A percentile compares a stretch with the other conserved stretches of the same genome.
Conservation (phyloP, 306 rosid genomes). For the Casuarina cunninghamiana region DNA sequence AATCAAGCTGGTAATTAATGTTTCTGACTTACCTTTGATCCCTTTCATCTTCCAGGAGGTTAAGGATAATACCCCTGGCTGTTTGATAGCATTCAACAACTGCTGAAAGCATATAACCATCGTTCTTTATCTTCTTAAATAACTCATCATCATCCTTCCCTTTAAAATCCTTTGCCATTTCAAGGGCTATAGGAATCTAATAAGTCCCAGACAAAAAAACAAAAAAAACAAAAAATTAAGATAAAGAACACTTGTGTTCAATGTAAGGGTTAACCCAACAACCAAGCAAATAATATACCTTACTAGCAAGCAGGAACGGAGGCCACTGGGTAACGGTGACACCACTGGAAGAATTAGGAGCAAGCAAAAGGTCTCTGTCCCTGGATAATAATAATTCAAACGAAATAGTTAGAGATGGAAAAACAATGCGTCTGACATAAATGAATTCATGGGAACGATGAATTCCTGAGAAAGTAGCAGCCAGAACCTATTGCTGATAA, state of each 20-base stretch:
- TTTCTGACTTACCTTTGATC: constrained; percentile 63
- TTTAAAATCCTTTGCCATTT: constrained; percentile 92
- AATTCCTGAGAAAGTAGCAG: constrained; percentile 28
- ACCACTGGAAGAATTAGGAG: constrained; percentile 60
- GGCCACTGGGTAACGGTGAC: constrained; percentile 93
- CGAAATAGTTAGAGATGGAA: constrained; percentile 39
- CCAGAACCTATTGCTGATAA: constrained; percentile 74
- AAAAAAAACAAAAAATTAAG: neutral
- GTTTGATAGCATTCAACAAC: constrained; percentile 87
- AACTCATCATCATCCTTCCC: constrained; percentile 70
- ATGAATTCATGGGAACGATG: constrained; percentile 21
- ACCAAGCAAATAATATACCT: constrained; percentile 53
- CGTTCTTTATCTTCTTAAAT: constrained; percentile 62
- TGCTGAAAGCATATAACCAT: constrained; percentile 79
- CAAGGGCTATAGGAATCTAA: constrained; percentile 95
- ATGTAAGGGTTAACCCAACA: constrained; percentile 16
- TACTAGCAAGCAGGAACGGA: constrained; percentile 97
- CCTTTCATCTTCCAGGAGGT: constrained; percentile 47
- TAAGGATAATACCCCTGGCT: constrained; percentile 50
- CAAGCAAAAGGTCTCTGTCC: constrained; percentile 82
- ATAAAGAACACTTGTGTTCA: constrained; percentile 12
- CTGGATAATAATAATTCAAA: constrained; percentile 44
- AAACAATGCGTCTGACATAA: constrained; percentile 13
- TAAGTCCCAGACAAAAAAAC: constrained; percentile 30
- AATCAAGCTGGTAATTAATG: constrained; percentile 10